phyloP scores from a whole-genome alignment of 768 basidiomycete genomes.

The Russula dissimulans region DNA sequence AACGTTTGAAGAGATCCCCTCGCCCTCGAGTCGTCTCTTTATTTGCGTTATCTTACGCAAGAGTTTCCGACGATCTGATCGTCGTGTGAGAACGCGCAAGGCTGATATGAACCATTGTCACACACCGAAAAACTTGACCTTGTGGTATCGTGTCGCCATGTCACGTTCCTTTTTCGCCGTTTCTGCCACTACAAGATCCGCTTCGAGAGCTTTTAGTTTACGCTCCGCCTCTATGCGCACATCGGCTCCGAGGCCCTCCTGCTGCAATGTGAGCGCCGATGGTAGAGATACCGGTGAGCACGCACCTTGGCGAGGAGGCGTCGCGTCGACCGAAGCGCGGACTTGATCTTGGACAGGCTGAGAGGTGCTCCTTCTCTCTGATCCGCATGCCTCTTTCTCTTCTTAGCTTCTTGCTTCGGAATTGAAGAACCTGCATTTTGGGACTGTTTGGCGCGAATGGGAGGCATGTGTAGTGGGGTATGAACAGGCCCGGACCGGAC shows the following conservation, averaged over 20 bases:
- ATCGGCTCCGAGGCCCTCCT: slow-evolving; percentile 82
- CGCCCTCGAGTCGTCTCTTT: slow-evolving; percentile 43
- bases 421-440: background rate
- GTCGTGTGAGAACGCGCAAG: background rate
- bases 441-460: slow-evolving; percentile 1
- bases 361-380: slow-evolving; percentile 29
- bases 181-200: slow-evolving; percentile 60
- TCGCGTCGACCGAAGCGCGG: slow-evolving; percentile 72
- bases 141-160: slow-evolving; percentile 74
- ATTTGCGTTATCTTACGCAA: slow-evolving; percentile 62
- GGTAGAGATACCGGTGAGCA: background rate
- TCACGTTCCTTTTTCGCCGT: slow-evolving; percentile 56
- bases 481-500: background rate
- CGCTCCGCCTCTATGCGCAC: slow-evolving; percentile 76
- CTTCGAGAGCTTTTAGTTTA: slow-evolving; percentile 62
- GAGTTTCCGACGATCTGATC: slow-evolving; percentile 78
- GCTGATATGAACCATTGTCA: background rate
- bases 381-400: background rate
- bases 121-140: slow-evolving; percentile 89
- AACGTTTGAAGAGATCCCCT: slow-evolving; percentile 31
- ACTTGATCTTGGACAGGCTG: slow-evolving; percentile 82
- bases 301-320: slow-evolving; percentile 72
- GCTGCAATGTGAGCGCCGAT: background rate
- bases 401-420: background rate
- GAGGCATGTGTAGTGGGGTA: slow-evolving; percentile 4